Conservation (phyloP, 2,329 filamentous ascomycete species). For the Trichocomaceae sp. region DNA sequence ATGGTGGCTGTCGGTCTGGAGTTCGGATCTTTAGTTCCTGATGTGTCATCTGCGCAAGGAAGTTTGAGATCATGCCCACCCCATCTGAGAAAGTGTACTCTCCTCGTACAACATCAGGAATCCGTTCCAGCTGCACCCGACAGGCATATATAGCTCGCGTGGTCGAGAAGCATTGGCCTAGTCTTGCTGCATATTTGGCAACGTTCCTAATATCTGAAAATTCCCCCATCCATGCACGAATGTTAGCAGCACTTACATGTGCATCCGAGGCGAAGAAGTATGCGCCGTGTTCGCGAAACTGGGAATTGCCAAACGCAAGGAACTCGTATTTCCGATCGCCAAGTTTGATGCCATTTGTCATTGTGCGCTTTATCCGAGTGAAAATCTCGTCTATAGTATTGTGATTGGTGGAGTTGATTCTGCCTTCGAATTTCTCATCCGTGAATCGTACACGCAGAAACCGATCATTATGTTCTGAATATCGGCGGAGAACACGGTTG, state of each 20-base stretch:
- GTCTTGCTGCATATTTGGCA: slow-evolving; percentile 81
- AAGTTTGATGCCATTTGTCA: slow-evolving; percentile 73
- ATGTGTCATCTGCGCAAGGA: slow-evolving; percentile 67
- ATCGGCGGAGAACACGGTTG: slow-evolving; percentile 76
- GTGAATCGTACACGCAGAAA: slow-evolving; percentile 88
- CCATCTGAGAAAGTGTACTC: slow-evolving; percentile 79
- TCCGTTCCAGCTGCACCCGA: slow-evolving; percentile 50
- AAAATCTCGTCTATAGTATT: slow-evolving; percentile 63
- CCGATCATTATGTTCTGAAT: slow-evolving; percentile 60
- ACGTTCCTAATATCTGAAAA: slow-evolving; percentile 74
- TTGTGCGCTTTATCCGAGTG: slow-evolving; percentile 61
- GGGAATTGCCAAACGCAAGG: slow-evolving; percentile 89
- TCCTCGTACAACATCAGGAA: slow-evolving; percentile 64
- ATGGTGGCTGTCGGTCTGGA: slow-evolving; percentile 55
- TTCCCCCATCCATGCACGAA: slow-evolving; percentile 79
- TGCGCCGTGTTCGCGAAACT: slow-evolving; percentile 83
- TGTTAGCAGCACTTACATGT: slow-evolving; percentile 63
- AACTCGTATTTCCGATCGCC: slow-evolving; percentile 81
- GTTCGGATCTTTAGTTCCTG: slow-evolving; percentile 59
- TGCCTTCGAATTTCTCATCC: slow-evolving; percentile 64
- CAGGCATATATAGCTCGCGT: slow-evolving; percentile 67
- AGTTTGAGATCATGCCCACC: slow-evolving; percentile 81
- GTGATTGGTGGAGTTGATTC: slow-evolving; percentile 53
- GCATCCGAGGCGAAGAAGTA: slow-evolving; percentile 81
- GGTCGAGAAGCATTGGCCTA: slow-evolving; percentile 95